Base-by-base conservation (phyloP, 1,284 basidiomycete genomes). In the Tremellales sp. region DNA sequence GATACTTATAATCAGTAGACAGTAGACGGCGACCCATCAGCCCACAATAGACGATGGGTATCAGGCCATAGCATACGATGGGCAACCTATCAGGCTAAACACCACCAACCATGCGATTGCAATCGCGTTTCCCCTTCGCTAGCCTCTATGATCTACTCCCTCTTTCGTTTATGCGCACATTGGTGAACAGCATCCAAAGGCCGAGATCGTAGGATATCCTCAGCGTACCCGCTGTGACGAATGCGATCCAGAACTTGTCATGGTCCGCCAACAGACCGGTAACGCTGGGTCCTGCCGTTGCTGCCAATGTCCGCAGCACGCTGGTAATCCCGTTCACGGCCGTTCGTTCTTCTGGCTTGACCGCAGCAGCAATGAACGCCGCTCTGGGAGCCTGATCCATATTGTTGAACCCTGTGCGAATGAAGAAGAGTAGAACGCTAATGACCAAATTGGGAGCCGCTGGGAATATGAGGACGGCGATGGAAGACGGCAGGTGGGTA, bases 371-470 rank as follows among this genome's bases (percentile, higher is more conserved):
- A 31, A 61, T 53, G 47, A 61, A 61, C 10, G 57, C 59, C 4
- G 59, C 35, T 25, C 59, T 31, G 12, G 59, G 59, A 5, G 57
- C 59, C 48, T 54, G 51, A 38, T 61, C 59, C 59, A 61, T 61
- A 21, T 57, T 54, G 25, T 52, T 55, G 9, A 55, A 32, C 18
- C 57, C 50, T 10, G 42, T 47, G 2, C 57, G 43, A 19, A 57
- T 38, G 47, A 62, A 50, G 36, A 62, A 51, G 32, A 58, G 46
- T 4, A 52, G 32, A 8, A 51, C 42, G 28, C 51, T 47, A 37
- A 55, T 18, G 26, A 24, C 34, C 16, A 61, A 40, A 21, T 39
- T 43, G 7, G 45, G 28, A 4, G 58, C 44, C 6, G 48, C 24
- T 2, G 58, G 59, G 39, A 61, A 53, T 5, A 59, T 35, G 3